These are phyloP conservation scores for Candida tetrigidarum DNA, from an alignment of 1,139 yeast species.

Conservation along the genomic window DNA sequence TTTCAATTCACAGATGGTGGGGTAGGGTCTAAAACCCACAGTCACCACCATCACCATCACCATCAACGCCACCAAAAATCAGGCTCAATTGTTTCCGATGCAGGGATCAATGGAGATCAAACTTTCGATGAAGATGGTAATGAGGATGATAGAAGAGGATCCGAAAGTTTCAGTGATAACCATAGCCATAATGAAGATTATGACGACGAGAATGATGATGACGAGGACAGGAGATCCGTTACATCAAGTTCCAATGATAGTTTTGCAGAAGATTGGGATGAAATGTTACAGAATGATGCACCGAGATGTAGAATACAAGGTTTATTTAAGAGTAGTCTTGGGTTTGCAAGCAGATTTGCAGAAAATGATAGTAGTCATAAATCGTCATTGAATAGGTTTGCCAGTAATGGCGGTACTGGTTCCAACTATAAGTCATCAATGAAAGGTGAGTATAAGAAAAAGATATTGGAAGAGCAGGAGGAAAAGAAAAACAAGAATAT, in stretches of 20 bases:
- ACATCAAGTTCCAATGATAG: constrained; percentile 46
- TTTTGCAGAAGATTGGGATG: constrained; percentile 56
- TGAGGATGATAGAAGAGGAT: constrained; percentile 11
- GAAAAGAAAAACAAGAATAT: constrained; percentile 47
- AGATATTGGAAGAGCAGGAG: constrained; percentile 14
- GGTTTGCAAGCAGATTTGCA: constrained; percentile 38
- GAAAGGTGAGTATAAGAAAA: constrained; percentile 19
- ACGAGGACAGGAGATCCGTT: constrained; percentile 15
- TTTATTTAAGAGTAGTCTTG: constrained; percentile 43
- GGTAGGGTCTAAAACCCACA: constrained; percentile 27
- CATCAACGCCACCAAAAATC: constrained; percentile 19
- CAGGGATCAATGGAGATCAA: neutral
- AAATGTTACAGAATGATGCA: constrained; percentile 48
- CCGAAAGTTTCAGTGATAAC: constrained; percentile 12
- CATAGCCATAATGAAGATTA: too few species aligned
- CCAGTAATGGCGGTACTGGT: constrained; percentile 32
- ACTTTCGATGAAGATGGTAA: constrained; percentile 15
- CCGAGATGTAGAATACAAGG: constrained; percentile 52
- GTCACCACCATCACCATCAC: constrained; percentile 18
- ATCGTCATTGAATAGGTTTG: constrained; percentile 26
- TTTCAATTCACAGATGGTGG: constrained; percentile 48
- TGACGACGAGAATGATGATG: too few species aligned
- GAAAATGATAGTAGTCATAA: constrained; percentile 23
- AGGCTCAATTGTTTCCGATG: constrained; percentile 17
- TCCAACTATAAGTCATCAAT: constrained; percentile 35